Base-by-base conservation (phyloP, 495 filamentous ascomycete species). In the Xylaria telfairii region DNA sequence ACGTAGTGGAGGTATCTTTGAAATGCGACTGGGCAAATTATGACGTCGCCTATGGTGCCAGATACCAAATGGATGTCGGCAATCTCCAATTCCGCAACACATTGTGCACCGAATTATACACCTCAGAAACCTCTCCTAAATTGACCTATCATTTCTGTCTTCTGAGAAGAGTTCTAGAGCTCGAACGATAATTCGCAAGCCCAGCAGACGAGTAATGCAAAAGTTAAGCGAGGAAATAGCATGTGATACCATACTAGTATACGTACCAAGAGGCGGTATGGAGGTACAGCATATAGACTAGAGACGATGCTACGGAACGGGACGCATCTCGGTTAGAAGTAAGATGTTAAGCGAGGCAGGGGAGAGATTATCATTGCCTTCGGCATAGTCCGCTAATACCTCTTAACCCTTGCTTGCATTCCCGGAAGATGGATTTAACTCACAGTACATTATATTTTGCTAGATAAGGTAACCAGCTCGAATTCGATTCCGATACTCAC, bases 261-360 rank as follows among this genome's bases (percentile, higher is more conserved):
- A n/a, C n/a, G n/a, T n/a, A n/a, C n/a, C n/a, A n/a, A n/a, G n/a
- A n/a, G n/a, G n/a, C n/a, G n/a, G n/a, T n/a, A 13, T 13, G 12
- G 10, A 44, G 41, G 41, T 44, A 17, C 1, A 15, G 41, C 2
- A 32, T 56, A 30, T 30, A 32, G 24, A 26, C 26, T 13, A 56
- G 26, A 26, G 51, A 34, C 28, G 44, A 49, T 47, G 24, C 30
- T 15, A 46, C 60, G 41, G 39, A 32, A 15, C 56, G 34, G 60
- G n/a, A 42, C 34, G 61, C 15, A 49, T 13, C 13, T 19, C 62
- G 17, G 19, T n/a, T 32, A n/a, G 12, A 19, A 32, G 42, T 15
- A 24, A 24, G 15, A 15, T 46, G 60, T 64, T 64, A 64, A 64
- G 61, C 61, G 61, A 64, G 61, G n/a, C 30, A 65, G 26, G 60